phyloP scores from a whole-genome alignment of 768 basidiomycete species.

The Dentipellis sp. region DNA sequence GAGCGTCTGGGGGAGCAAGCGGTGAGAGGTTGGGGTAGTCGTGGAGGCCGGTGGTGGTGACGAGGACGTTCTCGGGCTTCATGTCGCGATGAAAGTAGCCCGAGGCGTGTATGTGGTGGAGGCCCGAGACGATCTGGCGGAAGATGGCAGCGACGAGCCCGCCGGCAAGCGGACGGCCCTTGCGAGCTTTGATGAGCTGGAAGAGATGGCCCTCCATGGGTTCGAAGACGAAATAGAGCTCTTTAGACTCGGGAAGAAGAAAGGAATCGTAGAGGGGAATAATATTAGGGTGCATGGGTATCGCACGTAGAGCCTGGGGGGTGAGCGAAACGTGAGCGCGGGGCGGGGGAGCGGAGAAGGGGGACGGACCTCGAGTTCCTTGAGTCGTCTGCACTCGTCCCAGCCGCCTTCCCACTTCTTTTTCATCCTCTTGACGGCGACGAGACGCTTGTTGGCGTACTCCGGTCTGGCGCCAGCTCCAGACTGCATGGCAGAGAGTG shows the following conservation, averaged over 20 bases:
- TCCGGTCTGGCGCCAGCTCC: slow-evolving; percentile 87
- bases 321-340: slow-evolving; percentile 11
- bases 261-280: slow-evolving; percentile 99
- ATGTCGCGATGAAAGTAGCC: slow-evolving; percentile 99
- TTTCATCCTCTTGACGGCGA: slow-evolving; percentile 98
- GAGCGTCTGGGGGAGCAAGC: slow-evolving; percentile 47
- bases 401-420: slow-evolving; percentile 96
- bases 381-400: slow-evolving; percentile 92
- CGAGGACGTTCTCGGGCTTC: slow-evolving; percentile 98
- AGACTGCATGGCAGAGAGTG: slow-evolving; percentile 92
- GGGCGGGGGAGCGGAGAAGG: slow-evolving; percentile 2
- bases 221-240: slow-evolving; percentile 99
- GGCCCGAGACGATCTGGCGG: slow-evolving; percentile 81
- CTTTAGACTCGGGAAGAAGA: slow-evolving; percentile 89
- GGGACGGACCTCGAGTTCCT: slow-evolving; percentile 84
- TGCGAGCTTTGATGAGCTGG: slow-evolving; percentile 96
- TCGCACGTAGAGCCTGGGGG: slow-evolving; percentile 80
- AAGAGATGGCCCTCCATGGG: slow-evolving; percentile 99
- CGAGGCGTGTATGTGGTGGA: slow-evolving; percentile 84
- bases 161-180: slow-evolving; percentile 91
- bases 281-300: slow-evolving; percentile 93
- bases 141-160: slow-evolving; percentile 95
- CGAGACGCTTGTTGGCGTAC: slow-evolving; percentile 89
- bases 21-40: slow-evolving; percentile 85
- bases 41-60: slow-evolving; percentile 92